A percentile compares a stretch with the other conserved stretches of the same genome.
These are phyloP conservation scores for Sarocladiaceae sp. DNA, from an alignment of 2,329 filamentous ascomycete species.

Conservation along the genomic window DNA sequence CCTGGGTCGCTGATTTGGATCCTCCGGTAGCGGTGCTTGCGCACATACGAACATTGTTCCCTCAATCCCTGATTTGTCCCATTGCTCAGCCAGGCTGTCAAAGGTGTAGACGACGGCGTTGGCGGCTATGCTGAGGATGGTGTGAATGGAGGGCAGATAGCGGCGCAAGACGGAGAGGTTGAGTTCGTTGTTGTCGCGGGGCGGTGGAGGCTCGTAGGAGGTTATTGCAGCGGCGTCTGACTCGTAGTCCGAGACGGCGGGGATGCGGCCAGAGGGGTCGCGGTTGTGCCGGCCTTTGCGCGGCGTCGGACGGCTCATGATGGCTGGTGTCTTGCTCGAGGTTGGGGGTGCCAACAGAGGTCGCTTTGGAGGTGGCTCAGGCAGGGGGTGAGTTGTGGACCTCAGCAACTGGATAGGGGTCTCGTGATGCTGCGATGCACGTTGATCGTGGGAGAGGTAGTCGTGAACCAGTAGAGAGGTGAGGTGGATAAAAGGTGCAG, in stretches of 20 bases:
- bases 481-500: too few relatives aligned
- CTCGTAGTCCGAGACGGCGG: slow-evolving; percentile 55
- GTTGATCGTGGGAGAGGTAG: too few relatives aligned
- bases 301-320: slow-evolving; percentile 40
- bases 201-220: slow-evolving; percentile 34
- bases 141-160: slow-evolving; percentile 67
- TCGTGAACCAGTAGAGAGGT: too few relatives aligned
- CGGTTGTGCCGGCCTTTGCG: slow-evolving; percentile 33
- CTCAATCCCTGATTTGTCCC: slow-evolving; percentile 83
- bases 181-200: slow-evolving; percentile 74
- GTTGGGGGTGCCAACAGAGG: background rate
- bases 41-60: slow-evolving; percentile 86
- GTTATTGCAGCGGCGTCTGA: slow-evolving; percentile 50
- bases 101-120: slow-evolving; percentile 86
- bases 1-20: slow-evolving; percentile 26
- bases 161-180: slow-evolving; percentile 80
- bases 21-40: slow-evolving; percentile 37
- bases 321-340: slow-evolving; percentile 6
- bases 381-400: too few relatives aligned
- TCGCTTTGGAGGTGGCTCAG: background rate
- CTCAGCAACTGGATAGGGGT: too few relatives aligned
- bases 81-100: slow-evolving; percentile 54
- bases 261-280: slow-evolving; percentile 33
- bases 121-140: slow-evolving; percentile 73
- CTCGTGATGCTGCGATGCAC: too few relatives aligned